Conservation (phyloP, 2,329 filamentous ascomycete genomes). For the Coleophoma eucalyptorum region DNA sequence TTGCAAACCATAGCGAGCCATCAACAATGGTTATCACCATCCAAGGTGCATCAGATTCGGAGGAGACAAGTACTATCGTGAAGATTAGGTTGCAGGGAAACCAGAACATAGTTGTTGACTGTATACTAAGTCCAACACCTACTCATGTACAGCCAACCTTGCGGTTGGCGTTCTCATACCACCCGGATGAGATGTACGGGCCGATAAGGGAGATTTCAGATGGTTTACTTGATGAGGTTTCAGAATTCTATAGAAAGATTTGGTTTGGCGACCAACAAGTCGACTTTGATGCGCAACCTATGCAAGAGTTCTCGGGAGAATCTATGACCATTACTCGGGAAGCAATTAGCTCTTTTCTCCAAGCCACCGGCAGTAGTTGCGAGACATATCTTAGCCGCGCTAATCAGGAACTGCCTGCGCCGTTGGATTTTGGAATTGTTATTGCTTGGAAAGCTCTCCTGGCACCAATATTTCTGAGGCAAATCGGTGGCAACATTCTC, state of each 20-base stretch:
- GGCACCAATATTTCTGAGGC: slow-evolving; percentile 53
- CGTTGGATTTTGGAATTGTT: slow-evolving; percentile 96
- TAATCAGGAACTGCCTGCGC: no score
- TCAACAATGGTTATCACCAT: slow-evolving; percentile 81
- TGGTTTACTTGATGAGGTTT: slow-evolving; percentile 93
- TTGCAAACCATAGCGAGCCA: slow-evolving; percentile 76
- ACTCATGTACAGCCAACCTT: slow-evolving; percentile 78
- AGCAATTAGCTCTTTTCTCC: no score
- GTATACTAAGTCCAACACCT: slow-evolving; percentile 91
- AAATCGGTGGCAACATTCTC: slow-evolving; percentile 88
- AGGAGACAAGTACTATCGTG: slow-evolving; percentile 83
- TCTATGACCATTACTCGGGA: no score
- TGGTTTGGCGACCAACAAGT: slow-evolving; percentile 90
- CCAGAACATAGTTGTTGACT: slow-evolving; percentile 79
- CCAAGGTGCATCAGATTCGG: slow-evolving; percentile 80
- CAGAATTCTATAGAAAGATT: slow-evolving; percentile 97
- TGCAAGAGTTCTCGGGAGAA: no score
- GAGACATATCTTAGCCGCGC: no score
- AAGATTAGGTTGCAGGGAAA: slow-evolving; percentile 73
- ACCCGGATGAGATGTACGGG: slow-evolving; percentile 91
- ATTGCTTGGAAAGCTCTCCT: slow-evolving; percentile 97
- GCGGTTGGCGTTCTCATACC: slow-evolving; percentile 85
- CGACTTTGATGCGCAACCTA: no score
- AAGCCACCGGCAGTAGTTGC: no score
- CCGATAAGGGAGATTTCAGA: slow-evolving; percentile 98